These are phyloP conservation scores for Ceratobasidium sp. DNA, from an alignment of 1,284 basidiomycete species.

Conservation along the genomic window DNA sequence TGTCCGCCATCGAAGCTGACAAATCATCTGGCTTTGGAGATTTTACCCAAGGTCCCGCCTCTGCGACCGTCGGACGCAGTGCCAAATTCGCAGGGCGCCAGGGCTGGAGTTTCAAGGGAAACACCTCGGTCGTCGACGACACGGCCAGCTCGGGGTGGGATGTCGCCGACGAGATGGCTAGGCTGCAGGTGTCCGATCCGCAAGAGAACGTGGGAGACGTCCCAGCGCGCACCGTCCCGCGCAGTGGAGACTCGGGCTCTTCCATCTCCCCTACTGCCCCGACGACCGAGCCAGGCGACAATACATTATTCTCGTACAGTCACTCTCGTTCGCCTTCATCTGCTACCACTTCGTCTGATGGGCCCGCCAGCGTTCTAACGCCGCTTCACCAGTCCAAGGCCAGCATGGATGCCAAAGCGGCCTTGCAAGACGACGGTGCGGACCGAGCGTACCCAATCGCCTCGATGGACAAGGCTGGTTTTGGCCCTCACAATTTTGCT, in stretches of 20 bases:
- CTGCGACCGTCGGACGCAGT: conserved; percentile 24
- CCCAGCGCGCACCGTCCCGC: background rate
- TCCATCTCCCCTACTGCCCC: conserved; percentile 42
- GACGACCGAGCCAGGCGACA: conserved; percentile 41
- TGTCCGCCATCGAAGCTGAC: conserved; percentile 45
- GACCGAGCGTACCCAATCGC: conserved; percentile 24
- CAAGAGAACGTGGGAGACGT: background rate
- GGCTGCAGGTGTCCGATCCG: conserved; percentile 29
- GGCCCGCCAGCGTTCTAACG: conserved; percentile 37
- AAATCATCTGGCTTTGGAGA: conserved; percentile 41
- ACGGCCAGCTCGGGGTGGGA: conserved; percentile 9
- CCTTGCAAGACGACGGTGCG: conserved; percentile 24
- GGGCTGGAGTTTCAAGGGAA: conserved; percentile 38
- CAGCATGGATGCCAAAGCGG: conserved; percentile 34
- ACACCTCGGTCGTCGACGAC: conserved; percentile 28
- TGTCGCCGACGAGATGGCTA: conserved; percentile 33
- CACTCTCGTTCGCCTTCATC: conserved; percentile 43
- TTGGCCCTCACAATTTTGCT: conserved; percentile 12
- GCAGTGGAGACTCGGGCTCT: conserved; percentile 35
- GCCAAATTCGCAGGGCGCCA: conserved; percentile 38
- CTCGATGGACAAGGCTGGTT: conserved; percentile 31
- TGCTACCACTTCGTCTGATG: conserved; percentile 36
- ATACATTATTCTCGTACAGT: conserved; percentile 41
- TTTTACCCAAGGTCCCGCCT: conserved; percentile 34
- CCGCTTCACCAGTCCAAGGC: conserved; percentile 36